phyloP scores from a whole-genome alignment of 2,329 filamentous ascomycete genomes.

The Clarireedia hainanense region DNA sequence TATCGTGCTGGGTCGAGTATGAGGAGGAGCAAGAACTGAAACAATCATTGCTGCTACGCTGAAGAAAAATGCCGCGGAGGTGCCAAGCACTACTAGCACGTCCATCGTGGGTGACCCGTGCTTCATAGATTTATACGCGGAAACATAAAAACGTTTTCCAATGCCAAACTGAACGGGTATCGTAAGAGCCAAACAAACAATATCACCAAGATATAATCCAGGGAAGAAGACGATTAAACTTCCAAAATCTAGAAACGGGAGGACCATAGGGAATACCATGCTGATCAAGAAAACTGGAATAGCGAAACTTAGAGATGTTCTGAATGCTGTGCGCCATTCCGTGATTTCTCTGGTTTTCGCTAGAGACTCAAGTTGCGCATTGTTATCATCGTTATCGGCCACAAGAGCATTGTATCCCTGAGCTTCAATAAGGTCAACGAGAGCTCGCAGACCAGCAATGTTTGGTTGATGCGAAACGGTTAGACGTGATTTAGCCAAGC shows the following conservation, averaged over 20 bases:
- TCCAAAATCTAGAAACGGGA: slow-evolving; percentile 72
- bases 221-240: slow-evolving; percentile 52
- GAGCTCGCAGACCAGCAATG: slow-evolving; percentile 66
- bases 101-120: slow-evolving; percentile 96
- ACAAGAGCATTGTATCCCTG: slow-evolving; percentile 82
- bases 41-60: slow-evolving; percentile 82
- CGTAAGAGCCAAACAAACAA: slow-evolving; percentile 76
- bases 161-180: slow-evolving; percentile 95
- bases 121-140: slow-evolving; percentile 86
- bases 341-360: slow-evolving; percentile 95
- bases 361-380: slow-evolving; percentile 89
- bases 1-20: slow-evolving; percentile 75
- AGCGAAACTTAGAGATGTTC: slow-evolving; percentile 70
- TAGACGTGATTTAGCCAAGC: slow-evolving; percentile 64
- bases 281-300: slow-evolving; percentile 85
- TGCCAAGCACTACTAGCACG: slow-evolving; percentile 87
- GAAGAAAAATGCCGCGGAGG: slow-evolving; percentile 93
- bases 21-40: slow-evolving; percentile 66
- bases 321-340: slow-evolving; percentile 81
- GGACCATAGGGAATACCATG: slow-evolving; percentile 88
- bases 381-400: slow-evolving; percentile 89
- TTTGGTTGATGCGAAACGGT: slow-evolving; percentile 65
- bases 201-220: slow-evolving; percentile 81
- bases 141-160: slow-evolving; percentile 86
- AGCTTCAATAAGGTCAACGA: slow-evolving; percentile 78